A percentile compares a stretch with the other conserved stretches of the same genome.
phyloP scores from a whole-genome alignment of 768 basidiomycete genomes.

The Serendipita sp. region DNA sequence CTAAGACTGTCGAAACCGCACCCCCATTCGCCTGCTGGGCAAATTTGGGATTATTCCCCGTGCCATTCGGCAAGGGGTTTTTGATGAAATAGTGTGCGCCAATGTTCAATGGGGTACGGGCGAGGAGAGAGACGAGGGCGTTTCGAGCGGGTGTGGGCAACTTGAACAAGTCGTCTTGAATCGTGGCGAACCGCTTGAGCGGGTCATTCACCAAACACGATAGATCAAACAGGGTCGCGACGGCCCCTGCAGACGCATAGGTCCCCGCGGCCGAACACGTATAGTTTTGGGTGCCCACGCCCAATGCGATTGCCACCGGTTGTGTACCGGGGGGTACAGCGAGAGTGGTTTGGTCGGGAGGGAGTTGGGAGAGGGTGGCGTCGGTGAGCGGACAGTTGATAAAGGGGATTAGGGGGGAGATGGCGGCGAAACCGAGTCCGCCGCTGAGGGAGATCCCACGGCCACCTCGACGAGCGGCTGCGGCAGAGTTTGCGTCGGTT shows the following conservation, averaged over 20 bases:
- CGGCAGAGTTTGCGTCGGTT: background rate
- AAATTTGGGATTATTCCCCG: constrained; percentile 34
- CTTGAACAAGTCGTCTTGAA: constrained; percentile 15
- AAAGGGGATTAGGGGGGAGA: background rate
- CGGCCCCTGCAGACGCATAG: constrained; percentile 18
- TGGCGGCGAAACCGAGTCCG: background rate
- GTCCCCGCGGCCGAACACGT: constrained; percentile 18
- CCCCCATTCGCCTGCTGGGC: constrained; percentile 34
- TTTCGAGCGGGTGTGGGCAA: constrained; percentile 13
- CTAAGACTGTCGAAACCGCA: constrained; percentile 33
- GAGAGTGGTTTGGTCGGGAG: background rate
- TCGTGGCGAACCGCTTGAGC: background rate
- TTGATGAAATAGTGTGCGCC: constrained; percentile 45
- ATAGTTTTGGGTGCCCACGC: constrained; percentile 23
- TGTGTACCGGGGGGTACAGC: background rate
- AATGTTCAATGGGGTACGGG: constrained; percentile 18
- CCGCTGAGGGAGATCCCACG: background rate
- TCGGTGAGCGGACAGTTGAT: background rate
- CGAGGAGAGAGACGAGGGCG: constrained; percentile 10
- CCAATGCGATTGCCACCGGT: constrained; percentile 11
- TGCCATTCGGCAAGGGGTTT: constrained; percentile 25
- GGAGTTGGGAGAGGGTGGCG: background rate
- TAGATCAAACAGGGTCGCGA: constrained; percentile 40
- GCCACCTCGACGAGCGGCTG: background rate
- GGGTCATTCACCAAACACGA: constrained; percentile 30